A percentile compares a stretch with the other conserved stretches of the same genome.
phyloP scores from a whole-genome alignment of 2,329 filamentous ascomycete species.

The Talaromyces sp. region DNA sequence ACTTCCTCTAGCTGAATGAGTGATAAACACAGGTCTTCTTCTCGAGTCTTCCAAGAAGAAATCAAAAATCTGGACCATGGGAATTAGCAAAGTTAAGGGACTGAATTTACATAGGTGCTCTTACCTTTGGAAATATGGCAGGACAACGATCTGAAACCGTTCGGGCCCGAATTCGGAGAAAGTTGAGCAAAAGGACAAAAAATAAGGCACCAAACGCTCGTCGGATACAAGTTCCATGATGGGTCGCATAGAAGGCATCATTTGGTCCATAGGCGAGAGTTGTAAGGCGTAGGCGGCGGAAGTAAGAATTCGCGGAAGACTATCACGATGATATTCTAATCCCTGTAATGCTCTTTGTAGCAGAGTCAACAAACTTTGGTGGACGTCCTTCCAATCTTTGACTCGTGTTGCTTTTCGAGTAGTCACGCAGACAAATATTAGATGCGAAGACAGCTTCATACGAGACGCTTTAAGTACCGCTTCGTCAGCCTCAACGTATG shows the following conservation, averaged over 20 bases:
- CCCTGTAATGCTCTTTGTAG: constrained; percentile 42
- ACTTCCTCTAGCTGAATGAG: constrained; percentile 58
- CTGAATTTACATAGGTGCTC: not conserved
- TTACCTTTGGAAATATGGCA: constrained; percentile 76
- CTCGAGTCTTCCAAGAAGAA: constrained; percentile 66
- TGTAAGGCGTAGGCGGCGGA: constrained; percentile 65
- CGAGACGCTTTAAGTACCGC: constrained; percentile 39
- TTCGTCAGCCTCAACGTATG: constrained; percentile 41
- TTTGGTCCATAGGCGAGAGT: constrained; percentile 71
- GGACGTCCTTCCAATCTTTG: constrained; percentile 64
- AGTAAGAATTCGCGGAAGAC: constrained; percentile 41
- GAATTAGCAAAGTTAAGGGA: constrained; percentile 14
- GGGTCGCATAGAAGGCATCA: constrained; percentile 66
- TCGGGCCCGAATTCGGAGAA: constrained; percentile 70
- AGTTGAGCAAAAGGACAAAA: constrained; percentile 80
- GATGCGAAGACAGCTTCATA: constrained; percentile 38
- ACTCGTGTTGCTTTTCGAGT: constrained; percentile 80
- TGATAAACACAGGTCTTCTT: constrained; percentile 66
- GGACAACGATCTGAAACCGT: constrained; percentile 73
- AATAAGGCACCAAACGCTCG: constrained; percentile 66
- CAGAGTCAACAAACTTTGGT: constrained; percentile 55
- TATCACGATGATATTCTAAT: constrained; percentile 25
- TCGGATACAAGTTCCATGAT: constrained; percentile 64
- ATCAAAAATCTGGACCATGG: constrained; percentile 62
- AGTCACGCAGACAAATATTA: constrained; percentile 62